Conservation (phyloP, 768 basidiomycete species). For the Mycena maculata region DNA sequence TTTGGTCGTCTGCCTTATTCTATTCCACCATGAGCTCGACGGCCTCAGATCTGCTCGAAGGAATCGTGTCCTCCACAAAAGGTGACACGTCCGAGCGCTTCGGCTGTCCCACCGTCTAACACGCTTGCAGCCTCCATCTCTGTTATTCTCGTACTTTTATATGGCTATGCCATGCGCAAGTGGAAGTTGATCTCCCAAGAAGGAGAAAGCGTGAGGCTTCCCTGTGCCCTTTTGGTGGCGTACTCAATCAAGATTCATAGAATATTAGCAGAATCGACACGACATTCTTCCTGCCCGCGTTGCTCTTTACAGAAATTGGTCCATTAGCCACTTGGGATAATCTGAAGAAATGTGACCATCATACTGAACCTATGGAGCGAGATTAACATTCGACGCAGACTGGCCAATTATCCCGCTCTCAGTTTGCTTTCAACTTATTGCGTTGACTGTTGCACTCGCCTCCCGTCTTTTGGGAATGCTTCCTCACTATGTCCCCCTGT, state of each 20-base stretch:
- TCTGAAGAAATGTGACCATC: conserved; percentile 22
- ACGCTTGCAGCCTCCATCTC: too few relatives aligned
- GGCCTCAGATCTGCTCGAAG: too few relatives aligned
- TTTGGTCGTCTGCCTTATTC: too few relatives aligned
- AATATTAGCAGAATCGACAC: conserved; percentile 14
- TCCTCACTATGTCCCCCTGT: conserved; percentile 32
- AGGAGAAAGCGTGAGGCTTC: conserved; percentile 24
- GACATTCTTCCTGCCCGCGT: conserved; percentile 31
- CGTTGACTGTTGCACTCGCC: conserved; percentile 15
- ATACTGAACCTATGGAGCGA: not conserved
- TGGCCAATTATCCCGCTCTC: conserved; percentile 36
- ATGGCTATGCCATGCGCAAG: conserved; percentile 28
- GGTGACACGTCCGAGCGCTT: too few relatives aligned
- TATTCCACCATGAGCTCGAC: too few relatives aligned
- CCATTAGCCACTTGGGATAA: conserved; percentile 28
- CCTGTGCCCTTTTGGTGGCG: not conserved
- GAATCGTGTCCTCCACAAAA: too few relatives aligned
- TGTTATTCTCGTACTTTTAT: too few relatives aligned
- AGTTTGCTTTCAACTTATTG: conserved; percentile 30
- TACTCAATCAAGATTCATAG: not conserved
- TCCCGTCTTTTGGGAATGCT: conserved; percentile 24
- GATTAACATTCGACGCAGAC: conserved; percentile 11
- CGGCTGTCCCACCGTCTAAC: too few relatives aligned
- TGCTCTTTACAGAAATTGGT: conserved; percentile 32
- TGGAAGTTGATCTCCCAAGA: conserved; percentile 26